Conservation (phyloP, 805 yeast species). For the Candida piceae region DNA sequence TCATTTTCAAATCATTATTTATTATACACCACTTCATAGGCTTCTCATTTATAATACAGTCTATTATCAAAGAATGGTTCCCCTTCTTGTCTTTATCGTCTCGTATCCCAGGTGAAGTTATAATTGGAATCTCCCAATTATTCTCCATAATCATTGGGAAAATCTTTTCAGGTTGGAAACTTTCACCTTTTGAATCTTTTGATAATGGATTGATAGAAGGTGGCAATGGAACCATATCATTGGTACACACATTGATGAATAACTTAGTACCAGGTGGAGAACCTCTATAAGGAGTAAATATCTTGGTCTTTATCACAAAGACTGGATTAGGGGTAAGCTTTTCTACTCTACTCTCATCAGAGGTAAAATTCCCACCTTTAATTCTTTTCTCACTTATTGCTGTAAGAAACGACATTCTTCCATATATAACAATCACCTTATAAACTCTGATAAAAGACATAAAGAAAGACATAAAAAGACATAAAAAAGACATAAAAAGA, state of each 20-base stretch:
- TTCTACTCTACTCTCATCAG: neutral
- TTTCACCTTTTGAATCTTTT: slow-evolving; percentile 6
- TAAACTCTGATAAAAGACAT: no score
- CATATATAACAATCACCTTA: no score
- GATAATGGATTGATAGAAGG: slow-evolving; percentile 7
- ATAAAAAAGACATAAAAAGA: no score
- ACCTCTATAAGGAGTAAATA: slow-evolving; percentile 32
- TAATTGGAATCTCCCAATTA: slow-evolving; percentile 83
- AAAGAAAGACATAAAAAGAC: no score
- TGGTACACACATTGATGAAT: slow-evolving; percentile 74
- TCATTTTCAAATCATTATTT: slow-evolving; percentile 55
- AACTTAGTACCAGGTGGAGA: slow-evolving; percentile 48
- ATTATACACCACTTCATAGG: slow-evolving; percentile 59
- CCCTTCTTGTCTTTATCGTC: slow-evolving; percentile 68
- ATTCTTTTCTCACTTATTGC: slow-evolving; percentile 8
- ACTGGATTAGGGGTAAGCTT: slow-evolving; percentile 52
- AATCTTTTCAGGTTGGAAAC: slow-evolving; percentile 52
- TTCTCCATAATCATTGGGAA: slow-evolving; percentile 61
- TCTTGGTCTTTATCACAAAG: slow-evolving; percentile 66
- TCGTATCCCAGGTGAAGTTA: slow-evolving; percentile 53
- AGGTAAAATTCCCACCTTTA: neutral
- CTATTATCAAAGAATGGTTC: slow-evolving; percentile 56
- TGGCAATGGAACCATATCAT: slow-evolving; percentile 62
- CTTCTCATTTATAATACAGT: slow-evolving; percentile 67
- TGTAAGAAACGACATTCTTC: slow-evolving; percentile 12